Evolutionary conservation across 306 rosid species (phyloP).

Genomic region (Fagus sylvatica): DNA sequence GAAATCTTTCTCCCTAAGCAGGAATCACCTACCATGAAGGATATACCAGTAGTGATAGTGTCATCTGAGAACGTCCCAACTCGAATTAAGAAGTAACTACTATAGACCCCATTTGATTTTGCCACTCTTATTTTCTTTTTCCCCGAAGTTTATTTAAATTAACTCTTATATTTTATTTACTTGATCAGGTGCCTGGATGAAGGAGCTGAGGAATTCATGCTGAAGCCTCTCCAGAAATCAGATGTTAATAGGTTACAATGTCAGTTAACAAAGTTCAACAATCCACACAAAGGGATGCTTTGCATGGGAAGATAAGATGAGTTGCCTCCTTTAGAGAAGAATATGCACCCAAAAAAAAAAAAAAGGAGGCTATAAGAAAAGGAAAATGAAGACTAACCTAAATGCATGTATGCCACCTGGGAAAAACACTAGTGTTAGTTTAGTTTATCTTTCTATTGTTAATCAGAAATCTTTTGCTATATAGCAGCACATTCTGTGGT

Average conservation of each 20-base stretch:
- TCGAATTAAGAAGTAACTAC: constrained; percentile 28
- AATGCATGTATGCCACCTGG: neutral
- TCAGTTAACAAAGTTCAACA: constrained; percentile 13
- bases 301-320: constrained; percentile 16
- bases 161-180: neutral
- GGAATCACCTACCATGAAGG: constrained; percentile 35
- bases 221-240: constrained; percentile 34
- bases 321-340: neutral
- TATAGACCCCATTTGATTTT: neutral
- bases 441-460: neutral
- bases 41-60: constrained; percentile 29
- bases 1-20: constrained; percentile 5
- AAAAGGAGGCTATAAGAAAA: neutral
- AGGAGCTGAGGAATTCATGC: constrained; percentile 37
- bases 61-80: constrained; percentile 31
- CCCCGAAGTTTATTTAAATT: neutral
- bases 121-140: neutral
- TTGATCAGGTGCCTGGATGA: constrained; percentile 33
- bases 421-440: neutral
- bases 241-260: constrained; percentile 22
- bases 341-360: neutral
- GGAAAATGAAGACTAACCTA: neutral
- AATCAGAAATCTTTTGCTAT: neutral
- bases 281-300: constrained; percentile 17
- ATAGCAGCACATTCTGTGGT: neutral